Base-by-base conservation (phyloP, 2,329 filamentous ascomycete genomes). In the Diplodia intermedia region DNA sequence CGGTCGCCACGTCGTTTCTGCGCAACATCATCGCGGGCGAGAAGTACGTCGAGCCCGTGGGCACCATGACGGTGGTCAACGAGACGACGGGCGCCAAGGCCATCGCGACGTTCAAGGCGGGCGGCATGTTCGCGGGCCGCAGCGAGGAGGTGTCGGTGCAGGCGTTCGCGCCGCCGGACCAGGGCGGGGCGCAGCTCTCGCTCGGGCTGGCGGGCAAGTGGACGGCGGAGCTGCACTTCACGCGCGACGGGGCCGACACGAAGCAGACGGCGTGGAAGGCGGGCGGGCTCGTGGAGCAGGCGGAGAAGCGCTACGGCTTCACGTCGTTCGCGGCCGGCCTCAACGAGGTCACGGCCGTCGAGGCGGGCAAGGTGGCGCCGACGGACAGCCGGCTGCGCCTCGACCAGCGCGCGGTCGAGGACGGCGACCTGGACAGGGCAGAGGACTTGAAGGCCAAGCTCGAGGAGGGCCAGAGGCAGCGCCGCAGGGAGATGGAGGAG, bases 11-110 rank as follows among this genome's bases (percentile, higher is more conserved):
- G 4, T 92, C 91, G 71, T 98, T 97, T 80, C 82, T 99, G 66
- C 89, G 95, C 57, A 99, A 99, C 77, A 93, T 99, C 65, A 96
- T 99, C 67, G 94, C 97, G 74, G 95, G 95, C 49, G 95, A 99
- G 80, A 99, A 98, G 80, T 99, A 99, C 76, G 89, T 98, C 14
- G 95, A 99, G 80, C 95, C 95, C 0, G 92, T 96, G 0, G 94
- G 94, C 55, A 92, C 88, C 53, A 95, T 98, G 92, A 89, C 90
- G 29, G 87, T 99, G 40, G 82, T 88, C 71, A 94, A 94, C 77
- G 95, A 99, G 75, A 90, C 86, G 5, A 93, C 90, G 0, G 93
- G 94, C 8, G 89, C 91, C 72, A 94, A 92, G 76, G 92, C 93
- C 1, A 85, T 90, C n/a, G 88, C 93, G 56, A 93, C 94, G 68